phyloP scores from a whole-genome alignment of 257 asterid genomes.

The Ocimum tenuiflorum region DNA sequence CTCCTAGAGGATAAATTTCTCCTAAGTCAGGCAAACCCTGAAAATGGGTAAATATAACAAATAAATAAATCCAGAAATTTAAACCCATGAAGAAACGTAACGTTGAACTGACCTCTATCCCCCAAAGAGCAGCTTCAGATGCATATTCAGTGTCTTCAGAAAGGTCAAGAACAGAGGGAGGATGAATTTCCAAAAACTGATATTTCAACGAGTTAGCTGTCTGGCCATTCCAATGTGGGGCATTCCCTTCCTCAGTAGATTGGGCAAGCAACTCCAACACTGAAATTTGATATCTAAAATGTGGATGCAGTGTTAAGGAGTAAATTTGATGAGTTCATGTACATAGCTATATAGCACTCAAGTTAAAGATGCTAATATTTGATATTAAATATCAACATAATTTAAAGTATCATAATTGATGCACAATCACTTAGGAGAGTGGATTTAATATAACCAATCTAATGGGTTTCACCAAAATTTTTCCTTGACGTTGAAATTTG shows the following conservation, averaged over 20 bases:
- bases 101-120: slow-evolving; percentile 72
- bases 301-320: slow-evolving; percentile 12
- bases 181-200: slow-evolving; percentile 65
- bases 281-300: slow-evolving; percentile 72
- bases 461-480: no score
- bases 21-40: slow-evolving; percentile 98
- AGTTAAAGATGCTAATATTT: no score
- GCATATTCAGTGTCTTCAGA: slow-evolving; percentile 75
- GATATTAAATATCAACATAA: no score
- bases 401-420: no score
- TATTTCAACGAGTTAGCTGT: slow-evolving; percentile 32
- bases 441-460: no score
- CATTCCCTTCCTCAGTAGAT: slow-evolving; percentile 44
- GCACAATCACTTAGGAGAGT: no score
- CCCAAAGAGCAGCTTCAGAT: slow-evolving; percentile 91
- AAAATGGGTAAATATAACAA: slow-evolving; percentile 37
- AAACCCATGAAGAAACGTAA: slow-evolving; percentile 3
- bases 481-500: no score
- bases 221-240: slow-evolving; percentile 38
- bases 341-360: no score
- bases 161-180: slow-evolving; percentile 80
- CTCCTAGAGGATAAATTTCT: slow-evolving; percentile 98
- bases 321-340: no score
- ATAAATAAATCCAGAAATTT: slow-evolving; percentile 8
- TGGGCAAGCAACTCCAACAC: slow-evolving; percentile 76